Conservation (phyloP, 441 rosid genomes). For the Syzygium syzygioides region DNA sequence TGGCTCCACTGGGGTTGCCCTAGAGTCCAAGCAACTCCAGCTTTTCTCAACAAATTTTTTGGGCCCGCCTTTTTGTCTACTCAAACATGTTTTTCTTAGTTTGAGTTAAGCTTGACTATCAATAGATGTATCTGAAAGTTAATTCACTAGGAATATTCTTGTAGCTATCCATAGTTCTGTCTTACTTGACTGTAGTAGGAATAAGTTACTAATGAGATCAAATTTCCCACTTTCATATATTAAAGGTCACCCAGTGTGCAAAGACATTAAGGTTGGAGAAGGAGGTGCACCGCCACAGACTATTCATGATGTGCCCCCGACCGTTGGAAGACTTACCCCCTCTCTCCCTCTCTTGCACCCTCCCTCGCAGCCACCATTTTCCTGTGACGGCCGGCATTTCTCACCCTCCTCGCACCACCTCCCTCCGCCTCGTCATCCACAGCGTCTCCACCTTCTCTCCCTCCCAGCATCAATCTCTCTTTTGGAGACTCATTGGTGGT, state of each 20-base stretch:
- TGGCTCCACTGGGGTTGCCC: neutral
- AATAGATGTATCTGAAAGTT: neutral
- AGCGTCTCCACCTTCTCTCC: conserved; percentile 2
- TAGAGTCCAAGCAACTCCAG: neutral
- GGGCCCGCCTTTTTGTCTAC: neutral
- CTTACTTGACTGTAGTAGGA: neutral
- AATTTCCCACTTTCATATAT: no score
- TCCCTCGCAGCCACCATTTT: conserved; percentile 9
- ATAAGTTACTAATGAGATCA: neutral
- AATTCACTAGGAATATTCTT: neutral
- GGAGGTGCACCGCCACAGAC: conserved; percentile 26
- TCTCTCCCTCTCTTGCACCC: conserved; percentile 21
- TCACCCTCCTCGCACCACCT: neutral
- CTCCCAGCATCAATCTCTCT: neutral
- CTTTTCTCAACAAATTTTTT: no score
- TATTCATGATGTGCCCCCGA: conserved; percentile 34
- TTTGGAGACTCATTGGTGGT: neutral
- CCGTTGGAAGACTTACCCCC: conserved; percentile 19
- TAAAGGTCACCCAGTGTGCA: neutral
- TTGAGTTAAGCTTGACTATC: neutral
- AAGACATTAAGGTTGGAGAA: conserved; percentile 15
- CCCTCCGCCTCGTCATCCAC: conserved; percentile 11
- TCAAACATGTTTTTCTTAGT: neutral
- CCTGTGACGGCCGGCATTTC: conserved; percentile 16
- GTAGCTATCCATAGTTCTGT: neutral